phyloP scores from a whole-genome alignment of 2,329 filamentous ascomycete genomes.

The Boeremia lycopersici region DNA sequence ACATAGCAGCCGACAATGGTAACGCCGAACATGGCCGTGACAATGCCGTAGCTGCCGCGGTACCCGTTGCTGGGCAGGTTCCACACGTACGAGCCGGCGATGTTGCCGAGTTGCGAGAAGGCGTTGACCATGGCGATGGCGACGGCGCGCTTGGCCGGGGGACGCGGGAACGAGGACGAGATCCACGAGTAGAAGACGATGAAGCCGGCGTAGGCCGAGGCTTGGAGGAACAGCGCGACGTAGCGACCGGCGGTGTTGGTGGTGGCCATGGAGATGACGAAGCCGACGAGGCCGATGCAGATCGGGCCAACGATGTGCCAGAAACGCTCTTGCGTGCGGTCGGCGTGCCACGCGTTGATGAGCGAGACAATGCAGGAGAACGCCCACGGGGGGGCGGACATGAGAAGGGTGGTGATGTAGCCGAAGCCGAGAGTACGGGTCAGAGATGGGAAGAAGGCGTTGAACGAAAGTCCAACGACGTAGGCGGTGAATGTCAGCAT shows the following conservation, averaged over 20 bases:
- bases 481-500: slow-evolving; percentile 67
- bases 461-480: slow-evolving; percentile 57
- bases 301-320: slow-evolving; percentile 59
- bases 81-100: slow-evolving; percentile 68
- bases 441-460: slow-evolving; percentile 44
- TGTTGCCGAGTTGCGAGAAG: slow-evolving; percentile 44
- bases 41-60: slow-evolving; percentile 69
- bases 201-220: slow-evolving; percentile 49
- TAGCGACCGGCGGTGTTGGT: slow-evolving; percentile 41
- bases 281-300: slow-evolving; percentile 51
- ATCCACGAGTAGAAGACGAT: slow-evolving; percentile 49
- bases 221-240: slow-evolving; percentile 43
- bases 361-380: slow-evolving; percentile 56
- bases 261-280: slow-evolving; percentile 47
- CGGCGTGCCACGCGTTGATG: slow-evolving; percentile 59
- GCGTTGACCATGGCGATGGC: slow-evolving; percentile 67
- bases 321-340: slow-evolving; percentile 56
- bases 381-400: slow-evolving; percentile 57
- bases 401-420: slow-evolving; percentile 47
- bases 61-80: slow-evolving; percentile 64
- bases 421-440: slow-evolving; percentile 47
- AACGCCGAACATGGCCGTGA: slow-evolving; percentile 67
- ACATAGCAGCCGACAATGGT: slow-evolving; percentile 59
- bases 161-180: slow-evolving; percentile 54
- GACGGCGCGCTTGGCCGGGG: slow-evolving; percentile 65